Base-by-base conservation (phyloP, 2,329 filamentous ascomycete species). In the Cordyceps farinosa region DNA sequence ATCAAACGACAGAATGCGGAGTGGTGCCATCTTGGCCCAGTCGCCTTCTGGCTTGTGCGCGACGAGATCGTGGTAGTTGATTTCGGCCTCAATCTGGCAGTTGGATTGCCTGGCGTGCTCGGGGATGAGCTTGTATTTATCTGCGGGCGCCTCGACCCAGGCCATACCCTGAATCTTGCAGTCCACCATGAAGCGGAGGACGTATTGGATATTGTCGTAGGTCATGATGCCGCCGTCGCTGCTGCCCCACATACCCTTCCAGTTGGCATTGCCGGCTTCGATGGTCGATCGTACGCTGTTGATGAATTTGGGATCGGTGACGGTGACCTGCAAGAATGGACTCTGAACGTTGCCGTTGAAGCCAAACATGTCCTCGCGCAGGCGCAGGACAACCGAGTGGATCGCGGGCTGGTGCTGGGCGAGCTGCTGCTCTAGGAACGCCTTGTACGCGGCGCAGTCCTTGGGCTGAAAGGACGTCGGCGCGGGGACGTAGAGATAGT, bases 151-250 rank as follows among this genome's bases (percentile, higher is more conserved):
- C 75, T 97, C 92, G 0, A 98, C 92, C 95, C 95, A 99, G 1
- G 92, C 94, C 95, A 99, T 99, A 67, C 95, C 95, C 63, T 90
- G 84, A 51, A 99, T 88, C 75, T 93, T 90, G 68, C 90, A 96
- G 75, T 99, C 95, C 56, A 99, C 94, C 95, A 99, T 99, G 77
- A 99, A 98, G 58, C 95, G 86, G 67, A 98, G 78, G 32, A 98
- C 87, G 72, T 97, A 99, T 80, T 96, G 91, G 63, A 99, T 93
- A 69, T 89, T 97, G 79, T 99, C 95, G 70, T 94, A 99, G 0
- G 95, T 98, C 75, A 93, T 84, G 67, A 98, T 87, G 27, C 90
- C 90, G 27, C 84, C 85, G 5, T 83, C 82, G 7, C 82, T 80
- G 27, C 80, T 84, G 68, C 87, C 90, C 94, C 95, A 99, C 75